Evolutionary conservation across 2,329 filamentous ascomycete genomes (phyloP).

Genomic region (Lecanosticta acicola): DNA sequence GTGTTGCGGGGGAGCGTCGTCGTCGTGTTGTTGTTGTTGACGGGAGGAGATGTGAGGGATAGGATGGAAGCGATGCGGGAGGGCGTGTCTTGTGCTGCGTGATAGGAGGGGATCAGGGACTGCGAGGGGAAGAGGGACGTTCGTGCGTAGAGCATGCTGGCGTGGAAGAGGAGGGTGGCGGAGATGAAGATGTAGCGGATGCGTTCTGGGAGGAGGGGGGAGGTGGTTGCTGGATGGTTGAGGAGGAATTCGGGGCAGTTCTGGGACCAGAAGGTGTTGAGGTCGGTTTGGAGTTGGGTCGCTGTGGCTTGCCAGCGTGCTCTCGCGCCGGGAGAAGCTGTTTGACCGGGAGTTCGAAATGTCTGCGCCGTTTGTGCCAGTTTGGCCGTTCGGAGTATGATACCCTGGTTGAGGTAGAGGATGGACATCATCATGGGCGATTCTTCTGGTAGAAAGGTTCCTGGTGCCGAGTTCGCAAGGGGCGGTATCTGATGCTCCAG

Average conservation of each 20-base stretch:
- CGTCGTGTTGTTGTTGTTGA: too few species aligned
- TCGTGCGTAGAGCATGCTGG: conserved; percentile 47
- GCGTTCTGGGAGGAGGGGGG: conserved; percentile 27
- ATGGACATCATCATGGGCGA: conserved; percentile 31
- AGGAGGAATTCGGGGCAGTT: conserved; percentile 26
- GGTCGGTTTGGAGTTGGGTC: conserved; percentile 25
- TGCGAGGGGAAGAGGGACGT: conserved; percentile 51
- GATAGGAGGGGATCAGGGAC: conserved; percentile 35
- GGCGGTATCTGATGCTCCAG: conserved; percentile 25
- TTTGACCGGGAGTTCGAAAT: conserved; percentile 28
- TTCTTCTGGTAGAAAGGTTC: conserved; percentile 18
- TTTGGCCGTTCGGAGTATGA: conserved; percentile 41
- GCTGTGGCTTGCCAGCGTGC: conserved; percentile 26
- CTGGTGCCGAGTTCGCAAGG: conserved; percentile 12
- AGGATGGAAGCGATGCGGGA: conserved; percentile 39
- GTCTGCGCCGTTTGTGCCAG: conserved; percentile 41
- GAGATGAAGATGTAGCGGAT: conserved; percentile 36
- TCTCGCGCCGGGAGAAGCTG: conserved; percentile 17
- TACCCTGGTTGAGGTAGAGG: conserved; percentile 43
- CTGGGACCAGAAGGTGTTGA: conserved; percentile 26
- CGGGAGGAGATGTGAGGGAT: conserved; percentile 43
- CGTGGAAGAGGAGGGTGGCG: conserved; percentile 45
- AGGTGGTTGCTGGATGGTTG: conserved; percentile 15
- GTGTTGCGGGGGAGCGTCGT: conserved; percentile 42
- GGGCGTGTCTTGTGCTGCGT: conserved; percentile 35